These are phyloP conservation scores for Mycena sp. DNA, from an alignment of 1,284 basidiomycete genomes.

Conservation along the genomic window DNA sequence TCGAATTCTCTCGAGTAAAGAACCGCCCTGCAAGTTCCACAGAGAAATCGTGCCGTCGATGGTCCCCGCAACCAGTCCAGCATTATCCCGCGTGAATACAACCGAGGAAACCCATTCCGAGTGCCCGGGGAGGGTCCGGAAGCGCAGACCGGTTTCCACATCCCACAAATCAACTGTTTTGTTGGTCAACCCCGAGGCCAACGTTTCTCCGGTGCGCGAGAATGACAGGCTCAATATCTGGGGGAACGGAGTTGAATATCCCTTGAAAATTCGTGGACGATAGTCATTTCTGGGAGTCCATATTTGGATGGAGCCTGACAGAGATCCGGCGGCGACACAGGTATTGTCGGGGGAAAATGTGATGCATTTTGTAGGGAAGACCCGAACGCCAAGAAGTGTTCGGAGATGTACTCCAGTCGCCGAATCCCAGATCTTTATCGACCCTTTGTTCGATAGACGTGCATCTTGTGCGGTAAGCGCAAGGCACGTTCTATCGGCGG, in stretches of 20 bases:
- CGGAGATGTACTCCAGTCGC: not conserved
- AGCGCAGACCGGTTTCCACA: not conserved
- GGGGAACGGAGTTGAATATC: too few relatives aligned
- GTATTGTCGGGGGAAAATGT: not conserved
- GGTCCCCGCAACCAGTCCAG: too few relatives aligned
- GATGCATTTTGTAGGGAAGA: not conserved
- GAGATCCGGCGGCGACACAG: not conserved
- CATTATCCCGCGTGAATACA: too few relatives aligned
- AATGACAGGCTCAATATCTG: not conserved
- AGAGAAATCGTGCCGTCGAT: too few relatives aligned
- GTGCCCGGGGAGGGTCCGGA: not conserved
- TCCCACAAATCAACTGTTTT: not conserved
- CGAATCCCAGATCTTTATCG: not conserved
- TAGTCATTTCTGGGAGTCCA: too few relatives aligned
- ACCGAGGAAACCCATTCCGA: too few relatives aligned
- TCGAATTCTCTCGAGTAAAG: too few relatives aligned
- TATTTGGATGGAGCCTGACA: not conserved
- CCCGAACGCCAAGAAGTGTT: not conserved
- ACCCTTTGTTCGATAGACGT: not conserved
- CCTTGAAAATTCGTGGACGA: too few relatives aligned
- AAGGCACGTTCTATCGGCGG: not conserved
- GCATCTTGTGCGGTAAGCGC: not conserved
- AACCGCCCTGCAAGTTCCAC: too few relatives aligned
- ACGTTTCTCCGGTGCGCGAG: not conserved
- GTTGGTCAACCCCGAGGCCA: not conserved